phyloP scores from a whole-genome alignment of 2,329 filamentous ascomycete genomes.

The Berkeleyomyces basicola region DNA sequence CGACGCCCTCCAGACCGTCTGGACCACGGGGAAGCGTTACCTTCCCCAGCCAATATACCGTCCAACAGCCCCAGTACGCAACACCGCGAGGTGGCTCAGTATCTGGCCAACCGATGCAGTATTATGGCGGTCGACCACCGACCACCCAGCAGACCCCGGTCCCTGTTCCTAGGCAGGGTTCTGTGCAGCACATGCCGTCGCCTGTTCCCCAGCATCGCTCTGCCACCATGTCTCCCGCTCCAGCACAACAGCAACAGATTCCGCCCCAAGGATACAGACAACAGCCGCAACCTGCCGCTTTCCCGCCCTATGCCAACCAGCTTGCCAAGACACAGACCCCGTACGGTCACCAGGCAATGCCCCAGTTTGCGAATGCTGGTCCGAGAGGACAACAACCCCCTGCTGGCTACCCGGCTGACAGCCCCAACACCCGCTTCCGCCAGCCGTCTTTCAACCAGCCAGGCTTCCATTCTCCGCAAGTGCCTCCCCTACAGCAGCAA shows the following conservation, averaged over 20 bases:
- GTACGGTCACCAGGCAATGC: slow-evolving; percentile 35
- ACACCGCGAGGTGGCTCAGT: slow-evolving; percentile 6
- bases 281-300: slow-evolving; percentile 14
- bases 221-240: slow-evolving; percentile 21
- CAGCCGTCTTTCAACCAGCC: slow-evolving; percentile 21
- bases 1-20: slow-evolving; percentile 3
- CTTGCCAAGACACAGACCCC: slow-evolving; percentile 35
- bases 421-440: slow-evolving; percentile 27
- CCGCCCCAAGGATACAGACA: slow-evolving; percentile 21
- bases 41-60: slow-evolving; percentile 27
- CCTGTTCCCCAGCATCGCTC: slow-evolving; percentile 11
- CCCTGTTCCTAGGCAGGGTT: slow-evolving; percentile 10
- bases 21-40: slow-evolving; percentile 20
- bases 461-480: slow-evolving; percentile 21
- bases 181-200: slow-evolving; percentile 11
- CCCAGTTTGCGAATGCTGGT: slow-evolving; percentile 24
- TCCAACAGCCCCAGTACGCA: slow-evolving; percentile 1
- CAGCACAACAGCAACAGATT: slow-evolving; percentile 16
- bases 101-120: slow-evolving; percentile 6
- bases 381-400: slow-evolving; percentile 5
- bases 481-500: slow-evolving; percentile 7
- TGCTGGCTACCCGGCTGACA: slow-evolving; percentile 24
- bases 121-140: slow-evolving; percentile 10
- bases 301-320: slow-evolving; percentile 35
- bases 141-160: slow-evolving; percentile 11